phyloP scores from a whole-genome alignment of 257 asterid species.

The Nicotiana undulata region DNA sequence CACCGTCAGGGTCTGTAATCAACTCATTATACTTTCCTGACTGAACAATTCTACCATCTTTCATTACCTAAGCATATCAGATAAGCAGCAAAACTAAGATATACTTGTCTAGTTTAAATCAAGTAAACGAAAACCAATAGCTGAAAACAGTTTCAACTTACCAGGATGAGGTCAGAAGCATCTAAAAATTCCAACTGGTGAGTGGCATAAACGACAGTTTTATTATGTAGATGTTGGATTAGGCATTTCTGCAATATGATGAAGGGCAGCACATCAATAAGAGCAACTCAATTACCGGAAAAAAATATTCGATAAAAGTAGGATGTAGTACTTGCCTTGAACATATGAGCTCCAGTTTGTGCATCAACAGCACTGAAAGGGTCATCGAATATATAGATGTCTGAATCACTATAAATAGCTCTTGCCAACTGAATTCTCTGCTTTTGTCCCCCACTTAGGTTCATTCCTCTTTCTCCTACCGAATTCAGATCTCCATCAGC shows the following conservation, averaged over 20 bases:
- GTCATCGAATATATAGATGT: constrained; percentile 65
- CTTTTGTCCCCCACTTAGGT: constrained; percentile 79
- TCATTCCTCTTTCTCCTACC: constrained; percentile 72
- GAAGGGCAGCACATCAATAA: not conserved
- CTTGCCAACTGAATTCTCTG: constrained; percentile 83
- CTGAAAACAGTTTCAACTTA: constrained; percentile 20
- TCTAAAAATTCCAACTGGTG: constrained; percentile 77
- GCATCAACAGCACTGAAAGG: constrained; percentile 93
- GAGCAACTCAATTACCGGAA: not conserved
- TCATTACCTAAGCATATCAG: constrained; percentile 42
- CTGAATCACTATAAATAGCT: constrained; percentile 63
- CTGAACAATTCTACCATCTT: constrained; percentile 64
- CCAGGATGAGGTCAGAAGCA: constrained; percentile 71
- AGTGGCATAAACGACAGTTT: constrained; percentile 71
- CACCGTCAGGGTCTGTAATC: constrained; percentile 47
- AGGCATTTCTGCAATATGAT: constrained; percentile 57
- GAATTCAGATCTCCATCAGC: constrained; percentile 54
- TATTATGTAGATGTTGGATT: constrained; percentile 41
- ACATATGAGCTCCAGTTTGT: constrained; percentile 79
- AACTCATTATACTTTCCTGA: constrained; percentile 64
- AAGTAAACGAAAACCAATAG: not conserved
- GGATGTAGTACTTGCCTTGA: constrained; percentile 37
- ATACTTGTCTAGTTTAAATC: not conserved
- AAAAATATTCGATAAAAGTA: not conserved
- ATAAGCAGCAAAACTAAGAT: not conserved